Base-by-base conservation (phyloP, 2,329 filamentous ascomycete species). In the Diaporthe velutina region DNA sequence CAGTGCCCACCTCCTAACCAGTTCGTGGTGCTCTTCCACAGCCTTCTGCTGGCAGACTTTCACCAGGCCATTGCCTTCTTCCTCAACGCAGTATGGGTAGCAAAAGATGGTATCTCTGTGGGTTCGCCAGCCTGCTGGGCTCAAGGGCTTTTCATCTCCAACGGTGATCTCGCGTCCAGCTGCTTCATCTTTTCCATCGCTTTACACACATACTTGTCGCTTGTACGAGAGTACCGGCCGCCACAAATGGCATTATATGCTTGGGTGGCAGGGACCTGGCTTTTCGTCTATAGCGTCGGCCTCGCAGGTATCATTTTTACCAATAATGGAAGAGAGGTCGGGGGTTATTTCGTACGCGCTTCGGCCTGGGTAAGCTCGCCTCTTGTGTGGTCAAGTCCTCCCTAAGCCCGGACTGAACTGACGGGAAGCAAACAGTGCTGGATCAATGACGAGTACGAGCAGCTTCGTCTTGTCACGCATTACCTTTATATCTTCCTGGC, bases 401-500 rank as follows among this genome's bases (percentile, higher is more conserved):
- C 13, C 0, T 57, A 33, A 19, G 33, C n/a, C 40, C 60, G 35
- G 22, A 33, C 61, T 19, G 28, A 28, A 64, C 73, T 28, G 58
- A 70, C 35, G 42, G 28, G 19, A 8, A 38, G 67, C 42, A 25
- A 66, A 35, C 77, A 88, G 90, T 93, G 91, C 80, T 93, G 91
- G 91, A 87, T 93, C 30, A 90, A 88, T 75, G 80, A 86, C 22
- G 80, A 85, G 25, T 89, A 89, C 75, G 84, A 87, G 61, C 80
- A 81, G 19, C 83, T 91, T 42, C 89, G 91, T 60, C 84, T 93
- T 1, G 86, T 87, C 80, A 85, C 90, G 1, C 91, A 93, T 78
- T 93, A 93, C 78, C 82, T 92, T 70, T 93, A 90, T 87, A 90
- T 93, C 73, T 91, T 86, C 74, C 78, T 85, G n/a, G 78, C 81